Base-by-base conservation (phyloP, 768 basidiomycete genomes). In the Collybiopsis luxurians region DNA sequence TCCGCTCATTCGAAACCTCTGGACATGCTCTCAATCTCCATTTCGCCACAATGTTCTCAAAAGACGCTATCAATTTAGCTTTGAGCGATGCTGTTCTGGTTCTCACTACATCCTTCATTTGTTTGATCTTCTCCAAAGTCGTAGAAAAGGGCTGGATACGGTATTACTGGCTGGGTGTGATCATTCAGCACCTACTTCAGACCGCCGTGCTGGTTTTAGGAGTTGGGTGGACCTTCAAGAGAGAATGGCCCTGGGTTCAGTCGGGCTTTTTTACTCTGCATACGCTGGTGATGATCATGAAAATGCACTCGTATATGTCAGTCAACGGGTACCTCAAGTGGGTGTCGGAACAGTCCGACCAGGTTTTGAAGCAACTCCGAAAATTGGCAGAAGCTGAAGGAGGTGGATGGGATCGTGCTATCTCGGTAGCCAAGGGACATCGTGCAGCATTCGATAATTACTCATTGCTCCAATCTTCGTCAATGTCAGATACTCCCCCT, bases 191-290 rank as follows among this genome's bases (percentile, higher is more conserved):
- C 71, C 24, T 79, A 12, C 79, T 86, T 49, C 96, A 98, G 72
- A 82, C 89, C 0, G 64, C 73, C 1, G 82, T 93, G 30, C 78
- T 98, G n/a, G 79, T 79, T 39, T 72, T 77, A 10, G 87, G 89
- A 2, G 80, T 98, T 30, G 85, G 79, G 44, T 98, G 95, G 95
- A 97, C 95, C 0, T 95, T 92, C 67, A 86, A 95, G 62, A 90
- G 94, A 50, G 81, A 94, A 64, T 98, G 95, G 95, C 94, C 93
- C 34, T 98, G 95, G 95, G 95, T 98, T 4, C 95, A 98, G 67
- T 91, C 90, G 4, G 94, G 92, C 5, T 95, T 90, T 70, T 74
- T 95, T 48, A 95, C 90, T 0, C 71, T 94, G 48, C 95, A 98
- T 67, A 85, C 90, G 9, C 75, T 98, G 21, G 91, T 87, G 58